Percentiles rank a stretch among this genome's conserved stretches.
Evolutionary conservation across 2,329 filamentous ascomycete species (phyloP).

Genomic region (Aquanectria penicillioides): DNA sequence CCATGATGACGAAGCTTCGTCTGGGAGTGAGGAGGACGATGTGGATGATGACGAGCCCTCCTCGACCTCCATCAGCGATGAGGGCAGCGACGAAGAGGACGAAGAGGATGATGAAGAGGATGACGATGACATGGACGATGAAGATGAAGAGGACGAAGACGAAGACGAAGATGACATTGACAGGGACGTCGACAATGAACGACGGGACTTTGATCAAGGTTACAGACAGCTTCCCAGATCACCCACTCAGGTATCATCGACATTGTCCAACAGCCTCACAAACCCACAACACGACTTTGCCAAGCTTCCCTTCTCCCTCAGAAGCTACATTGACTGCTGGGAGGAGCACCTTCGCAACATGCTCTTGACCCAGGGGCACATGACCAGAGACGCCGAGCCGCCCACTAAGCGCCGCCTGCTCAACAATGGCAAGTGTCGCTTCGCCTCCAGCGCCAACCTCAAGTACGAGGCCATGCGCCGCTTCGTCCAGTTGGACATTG

Average conservation of each 20-base stretch:
- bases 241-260: slow-evolving; percentile 14
- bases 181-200: not conserved
- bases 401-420: slow-evolving; percentile 14
- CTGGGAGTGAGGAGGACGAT: slow-evolving; percentile 7
- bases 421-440: not conserved
- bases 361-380: not conserved
- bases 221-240: not conserved
- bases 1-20: not conserved
- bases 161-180: not conserved
- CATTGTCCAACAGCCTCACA: slow-evolving; percentile 10
- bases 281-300: not conserved
- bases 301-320: slow-evolving; percentile 25
- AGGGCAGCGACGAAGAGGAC: not conserved
- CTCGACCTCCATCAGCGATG: not conserved
- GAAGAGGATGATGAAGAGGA: slow-evolving; percentile 9
- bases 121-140: not conserved
- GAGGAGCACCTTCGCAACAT: not conserved
- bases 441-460: not conserved
- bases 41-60: not conserved
- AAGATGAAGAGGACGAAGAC: not conserved
- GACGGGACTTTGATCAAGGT: no score
- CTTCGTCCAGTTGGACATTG: slow-evolving; percentile 10
- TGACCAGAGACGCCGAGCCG: not conserved
- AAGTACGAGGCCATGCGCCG: slow-evolving; percentile 29
- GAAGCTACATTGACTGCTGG: slow-evolving; percentile 16